phyloP scores from a whole-genome alignment of 495 filamentous ascomycete species.

The Hypoxylon lenormandii region DNA sequence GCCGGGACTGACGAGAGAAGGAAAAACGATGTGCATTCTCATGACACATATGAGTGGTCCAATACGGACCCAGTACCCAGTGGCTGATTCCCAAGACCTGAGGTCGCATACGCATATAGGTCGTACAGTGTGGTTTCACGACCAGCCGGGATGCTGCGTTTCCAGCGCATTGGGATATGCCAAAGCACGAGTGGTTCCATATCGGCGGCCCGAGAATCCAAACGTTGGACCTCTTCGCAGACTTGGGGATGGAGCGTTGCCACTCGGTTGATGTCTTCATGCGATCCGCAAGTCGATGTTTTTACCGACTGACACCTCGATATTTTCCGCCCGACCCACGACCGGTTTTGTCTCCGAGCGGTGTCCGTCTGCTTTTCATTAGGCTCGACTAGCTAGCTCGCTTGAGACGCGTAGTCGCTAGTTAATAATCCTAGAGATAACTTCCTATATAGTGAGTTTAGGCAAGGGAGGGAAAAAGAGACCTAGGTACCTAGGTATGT shows the following conservation, averaged over 20 bases:
- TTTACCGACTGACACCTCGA: conserved; percentile 37
- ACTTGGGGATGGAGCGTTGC: conserved; percentile 24
- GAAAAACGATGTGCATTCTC: conserved; percentile 19
- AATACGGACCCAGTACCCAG: conserved; percentile 22
- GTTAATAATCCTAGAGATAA: no score
- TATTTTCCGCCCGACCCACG: conserved; percentile 18
- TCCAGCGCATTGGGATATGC: conserved; percentile 47
- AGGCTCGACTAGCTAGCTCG: no score
- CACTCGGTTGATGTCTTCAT: conserved; percentile 32
- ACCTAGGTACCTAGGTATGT: no score
- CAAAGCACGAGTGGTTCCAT: conserved; percentile 44
- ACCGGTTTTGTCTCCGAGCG: not conserved
- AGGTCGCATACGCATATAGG: conserved; percentile 35
- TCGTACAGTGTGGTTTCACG: conserved; percentile 49
- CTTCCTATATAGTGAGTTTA: not conserved
- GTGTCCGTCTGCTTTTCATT: not conserved
- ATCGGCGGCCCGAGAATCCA: conserved; percentile 46
- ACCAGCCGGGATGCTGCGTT: conserved; percentile 45
- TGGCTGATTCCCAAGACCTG: conserved; percentile 38
- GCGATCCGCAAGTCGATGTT: conserved; percentile 34
- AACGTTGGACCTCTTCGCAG: conserved; percentile 28
- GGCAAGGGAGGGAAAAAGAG: conserved; percentile 9
- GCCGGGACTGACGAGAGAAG: conserved; percentile 47
- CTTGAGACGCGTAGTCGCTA: no score
- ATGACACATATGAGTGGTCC: conserved; percentile 37